A percentile compares a stretch with the other conserved stretches of the same genome.
Evolutionary conservation across 225 moss, liverwort and hornwort species (phyloP).

Genomic region (Sphagnum contortum): DNA sequence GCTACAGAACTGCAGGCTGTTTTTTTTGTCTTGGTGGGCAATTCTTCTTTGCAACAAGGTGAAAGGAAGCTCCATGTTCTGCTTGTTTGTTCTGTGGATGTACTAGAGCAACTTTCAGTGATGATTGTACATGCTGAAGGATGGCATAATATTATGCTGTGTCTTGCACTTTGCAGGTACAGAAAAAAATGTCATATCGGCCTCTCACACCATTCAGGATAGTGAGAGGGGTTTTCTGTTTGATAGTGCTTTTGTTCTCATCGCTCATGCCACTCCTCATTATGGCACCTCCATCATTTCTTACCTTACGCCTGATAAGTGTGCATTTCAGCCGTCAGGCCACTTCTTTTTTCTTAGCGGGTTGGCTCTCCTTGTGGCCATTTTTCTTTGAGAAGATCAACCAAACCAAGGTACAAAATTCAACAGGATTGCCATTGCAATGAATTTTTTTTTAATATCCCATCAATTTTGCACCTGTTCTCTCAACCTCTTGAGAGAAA

Average conservation of each 20-base stretch:
- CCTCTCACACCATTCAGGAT: slow-evolving; percentile 73
- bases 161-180: slow-evolving; percentile 16
- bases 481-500: too few relatives aligned
- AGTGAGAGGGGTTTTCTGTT: slow-evolving; percentile 65
- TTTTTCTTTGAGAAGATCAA: slow-evolving; percentile 90
- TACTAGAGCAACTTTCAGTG: too few relatives aligned
- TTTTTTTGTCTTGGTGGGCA: too few relatives aligned
- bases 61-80: too few relatives aligned
- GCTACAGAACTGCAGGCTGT: too few relatives aligned
- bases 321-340: slow-evolving; percentile 48
- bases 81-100: too few relatives aligned
- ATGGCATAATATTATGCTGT: too few relatives aligned
- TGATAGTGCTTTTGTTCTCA: slow-evolving; percentile 60
- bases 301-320: slow-evolving; percentile 45
- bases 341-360: slow-evolving; percentile 53
- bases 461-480: too few relatives aligned
- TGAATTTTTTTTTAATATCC: slow-evolving; percentile 4
- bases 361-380: slow-evolving; percentile 92
- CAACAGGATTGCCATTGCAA: slow-evolving; percentile 9
- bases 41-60: too few relatives aligned
- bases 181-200: slow-evolving; percentile 37
- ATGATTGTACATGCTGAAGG: too few relatives aligned
- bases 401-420: slow-evolving; percentile 45
- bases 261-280: slow-evolving; percentile 50
- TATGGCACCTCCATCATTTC: slow-evolving; percentile 36